phyloP scores from a whole-genome alignment of 495 filamentous ascomycete genomes.

The Aspergillus nanangensis region DNA sequence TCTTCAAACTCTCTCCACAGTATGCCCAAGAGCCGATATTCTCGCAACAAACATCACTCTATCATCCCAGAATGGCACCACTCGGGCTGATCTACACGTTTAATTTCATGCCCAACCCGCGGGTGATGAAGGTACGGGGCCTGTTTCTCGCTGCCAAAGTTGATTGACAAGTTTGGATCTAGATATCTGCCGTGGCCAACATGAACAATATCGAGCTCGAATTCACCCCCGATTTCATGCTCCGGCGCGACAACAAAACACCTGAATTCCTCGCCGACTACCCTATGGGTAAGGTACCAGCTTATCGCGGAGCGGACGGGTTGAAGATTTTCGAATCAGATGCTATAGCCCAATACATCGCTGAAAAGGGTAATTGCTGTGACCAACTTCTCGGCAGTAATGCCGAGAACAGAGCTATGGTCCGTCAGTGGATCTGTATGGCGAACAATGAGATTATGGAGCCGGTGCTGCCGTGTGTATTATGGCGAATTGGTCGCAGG shows the following conservation, averaged over 20 bases:
- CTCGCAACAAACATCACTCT: neutral
- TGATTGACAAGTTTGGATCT: neutral
- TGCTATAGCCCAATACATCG: neutral
- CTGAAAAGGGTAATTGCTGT: neutral
- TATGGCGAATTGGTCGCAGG: neutral
- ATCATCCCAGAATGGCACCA: neutral
- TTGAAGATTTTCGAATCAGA: neutral
- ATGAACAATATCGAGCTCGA: neutral
- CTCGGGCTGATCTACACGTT: neutral
- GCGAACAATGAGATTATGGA: neutral
- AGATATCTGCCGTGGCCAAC: neutral
- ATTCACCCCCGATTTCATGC: neutral
- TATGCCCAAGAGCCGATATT: too few species aligned
- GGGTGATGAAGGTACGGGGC: neutral
- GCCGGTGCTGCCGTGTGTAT: neutral
- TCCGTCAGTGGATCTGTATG: neutral
- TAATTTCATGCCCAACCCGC: neutral
- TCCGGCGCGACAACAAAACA: neutral
- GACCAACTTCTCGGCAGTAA: neutral
- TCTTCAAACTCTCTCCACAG: too few species aligned
- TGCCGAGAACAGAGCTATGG: neutral
- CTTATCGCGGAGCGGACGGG: neutral
- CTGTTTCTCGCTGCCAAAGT: neutral
- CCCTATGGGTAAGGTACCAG: neutral
- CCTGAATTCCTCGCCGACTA: neutral